These are phyloP conservation scores for Pneumocystis sp. DNA, from an alignment of 1,139 yeast species.

Conservation along the genomic window DNA sequence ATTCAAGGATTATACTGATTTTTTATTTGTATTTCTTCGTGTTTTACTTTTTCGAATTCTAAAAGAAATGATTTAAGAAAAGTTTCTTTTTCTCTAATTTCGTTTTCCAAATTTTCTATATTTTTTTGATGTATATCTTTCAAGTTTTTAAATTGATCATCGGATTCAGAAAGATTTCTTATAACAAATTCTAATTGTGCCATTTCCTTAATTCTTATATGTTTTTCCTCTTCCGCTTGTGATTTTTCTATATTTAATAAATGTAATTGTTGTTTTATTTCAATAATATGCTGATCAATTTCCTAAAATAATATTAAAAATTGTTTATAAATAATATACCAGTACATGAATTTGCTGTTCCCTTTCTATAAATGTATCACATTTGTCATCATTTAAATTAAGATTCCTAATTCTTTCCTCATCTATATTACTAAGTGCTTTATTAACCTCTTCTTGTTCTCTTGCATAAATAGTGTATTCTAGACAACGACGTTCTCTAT, in stretches of 20 bases:
- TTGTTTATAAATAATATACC: background rate
- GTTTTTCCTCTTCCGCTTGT: conserved; percentile 35
- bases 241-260: conserved; percentile 30
- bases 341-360: conserved; percentile 31
- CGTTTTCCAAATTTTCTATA: conserved; percentile 18
- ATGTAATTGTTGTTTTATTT: conserved; percentile 27
- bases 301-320: conserved; percentile 21
- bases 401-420: conserved; percentile 41
- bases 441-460: conserved; percentile 48
- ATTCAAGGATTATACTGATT: conserved; percentile 18
- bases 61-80: conserved; percentile 29
- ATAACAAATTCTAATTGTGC: conserved; percentile 25
- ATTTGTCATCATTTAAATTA: conserved; percentile 32
- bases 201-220: conserved; percentile 25
- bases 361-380: conserved; percentile 34
- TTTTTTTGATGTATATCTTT: conserved; percentile 9
- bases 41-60: conserved; percentile 29
- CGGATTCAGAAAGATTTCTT: conserved; percentile 6
- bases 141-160: conserved; percentile 10
- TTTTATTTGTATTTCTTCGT: conserved; percentile 29
- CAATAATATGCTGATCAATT: conserved; percentile 35
- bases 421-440: conserved; percentile 48
- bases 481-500: conserved; percentile 50
- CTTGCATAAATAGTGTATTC: conserved; percentile 70
- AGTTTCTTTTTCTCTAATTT: conserved; percentile 15